A percentile compares a stretch with the other conserved stretches of the same genome.
Evolutionary conservation across 1,284 basidiomycete species (phyloP).

Genomic region (Boletus hoseneyae): DNA sequence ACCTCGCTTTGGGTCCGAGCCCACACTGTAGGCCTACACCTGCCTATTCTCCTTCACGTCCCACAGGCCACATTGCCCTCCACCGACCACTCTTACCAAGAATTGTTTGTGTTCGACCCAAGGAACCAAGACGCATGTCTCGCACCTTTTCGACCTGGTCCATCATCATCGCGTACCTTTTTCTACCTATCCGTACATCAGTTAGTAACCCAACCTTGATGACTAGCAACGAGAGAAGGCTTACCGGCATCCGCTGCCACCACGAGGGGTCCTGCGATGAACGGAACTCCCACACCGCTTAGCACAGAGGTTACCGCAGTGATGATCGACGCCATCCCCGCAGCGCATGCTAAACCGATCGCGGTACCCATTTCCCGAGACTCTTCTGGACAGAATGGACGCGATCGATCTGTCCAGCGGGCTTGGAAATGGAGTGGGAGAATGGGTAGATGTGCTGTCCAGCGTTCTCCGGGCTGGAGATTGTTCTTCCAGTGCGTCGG

Average conservation of each 20-base stretch:
- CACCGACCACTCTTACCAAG: constrained; percentile 17
- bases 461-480: constrained; percentile 18
- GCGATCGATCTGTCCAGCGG: constrained; percentile 17
- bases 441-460: constrained; percentile 18
- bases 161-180: not conserved
- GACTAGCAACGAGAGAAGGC: not conserved
- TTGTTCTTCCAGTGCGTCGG: constrained; percentile 21
- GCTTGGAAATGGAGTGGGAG: constrained; percentile 25
- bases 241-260: constrained; percentile 13
- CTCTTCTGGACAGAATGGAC: constrained; percentile 13
- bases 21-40: not conserved
- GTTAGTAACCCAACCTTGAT: not conserved
- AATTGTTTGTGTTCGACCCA: constrained; percentile 22
- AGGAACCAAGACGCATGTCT: constrained; percentile 21
- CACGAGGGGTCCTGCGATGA: constrained; percentile 16
- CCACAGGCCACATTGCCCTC: constrained; percentile 12
- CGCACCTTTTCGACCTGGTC: constrained; percentile 4
- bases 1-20: no score
- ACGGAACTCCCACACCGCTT: not conserved
- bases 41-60: constrained; percentile 18
- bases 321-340: constrained; percentile 21
- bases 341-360: constrained; percentile 17
- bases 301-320: constrained; percentile 1
- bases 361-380: constrained; percentile 21
- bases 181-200: not conserved